A percentile compares a stretch with the other conserved stretches of the same genome.
Evolutionary conservation across 2,329 filamentous ascomycete species (phyloP).

Genomic region (Beauveria bassiana): DNA sequence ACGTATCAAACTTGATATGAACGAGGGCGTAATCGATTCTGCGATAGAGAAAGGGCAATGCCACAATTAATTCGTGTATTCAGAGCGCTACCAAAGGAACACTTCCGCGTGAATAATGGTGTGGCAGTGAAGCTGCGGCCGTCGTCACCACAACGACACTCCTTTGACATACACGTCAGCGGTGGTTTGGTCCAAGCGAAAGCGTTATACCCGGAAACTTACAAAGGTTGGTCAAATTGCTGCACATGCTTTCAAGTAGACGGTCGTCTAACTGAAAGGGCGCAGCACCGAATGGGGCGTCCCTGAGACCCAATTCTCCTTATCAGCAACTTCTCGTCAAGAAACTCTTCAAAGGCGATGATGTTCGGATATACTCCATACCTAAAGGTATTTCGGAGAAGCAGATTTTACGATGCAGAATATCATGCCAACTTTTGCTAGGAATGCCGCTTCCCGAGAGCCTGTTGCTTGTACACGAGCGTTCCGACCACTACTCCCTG

Average conservation of each 20-base stretch:
- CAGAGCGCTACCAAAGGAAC: conserved; percentile 11
- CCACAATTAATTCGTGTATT: conserved; percentile 8
- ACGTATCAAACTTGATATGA: no score
- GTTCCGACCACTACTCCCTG: conserved; percentile 17
- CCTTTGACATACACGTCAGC: background rate
- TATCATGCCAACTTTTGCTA: background rate
- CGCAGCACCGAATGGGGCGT: conserved; percentile 18
- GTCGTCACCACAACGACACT: conserved; percentile 10
- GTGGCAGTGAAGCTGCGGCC: conserved; percentile 5
- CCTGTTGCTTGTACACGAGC: conserved; percentile 18
- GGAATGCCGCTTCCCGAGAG: conserved; percentile 16
- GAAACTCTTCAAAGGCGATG: conserved; percentile 11
- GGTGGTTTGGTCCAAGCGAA: conserved; percentile 6
- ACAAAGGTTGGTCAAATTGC: conserved; percentile 7
- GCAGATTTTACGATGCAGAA: background rate
- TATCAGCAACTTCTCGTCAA: conserved; percentile 16
- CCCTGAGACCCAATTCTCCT: conserved; percentile 15
- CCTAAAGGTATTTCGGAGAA: conserved; percentile 10
- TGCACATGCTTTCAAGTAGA: no score
- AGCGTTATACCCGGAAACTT: conserved; percentile 7
- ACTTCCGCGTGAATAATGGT: conserved; percentile 15
- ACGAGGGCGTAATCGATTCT: no score
- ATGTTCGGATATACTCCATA: conserved; percentile 14
- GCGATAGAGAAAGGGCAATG: background rate
- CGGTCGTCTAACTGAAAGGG: background rate